These are phyloP conservation scores for Aspergillus floridensis DNA, from an alignment of 2,329 filamentous ascomycete species.

Conservation along the genomic window DNA sequence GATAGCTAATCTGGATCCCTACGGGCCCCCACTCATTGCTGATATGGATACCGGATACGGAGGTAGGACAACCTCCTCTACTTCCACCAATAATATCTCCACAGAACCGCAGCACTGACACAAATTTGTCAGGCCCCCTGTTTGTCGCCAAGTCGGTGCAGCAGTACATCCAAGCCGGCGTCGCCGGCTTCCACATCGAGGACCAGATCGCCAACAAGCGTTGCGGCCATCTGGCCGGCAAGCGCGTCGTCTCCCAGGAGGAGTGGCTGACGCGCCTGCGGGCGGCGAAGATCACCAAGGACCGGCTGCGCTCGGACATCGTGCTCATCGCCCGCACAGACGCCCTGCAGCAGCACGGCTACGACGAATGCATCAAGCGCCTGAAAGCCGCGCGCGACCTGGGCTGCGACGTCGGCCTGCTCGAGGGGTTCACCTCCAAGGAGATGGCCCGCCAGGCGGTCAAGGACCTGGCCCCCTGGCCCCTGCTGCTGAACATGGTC, in stretches of 20 bases:
- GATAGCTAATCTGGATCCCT: slow-evolving; percentile 59
- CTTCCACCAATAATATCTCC: too few relatives aligned
- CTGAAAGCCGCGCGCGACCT: slow-evolving; percentile 38
- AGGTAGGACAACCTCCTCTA: slow-evolving; percentile 23
- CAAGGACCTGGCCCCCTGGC: slow-evolving; percentile 38
- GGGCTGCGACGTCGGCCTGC: slow-evolving; percentile 42
- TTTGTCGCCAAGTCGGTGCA: slow-evolving; percentile 50
- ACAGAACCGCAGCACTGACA: background rate
- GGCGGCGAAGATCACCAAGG: slow-evolving; percentile 35
- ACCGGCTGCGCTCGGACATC: slow-evolving; percentile 39
- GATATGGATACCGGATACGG: slow-evolving; percentile 57
- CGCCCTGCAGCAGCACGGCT: slow-evolving; percentile 38
- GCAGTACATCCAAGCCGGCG: slow-evolving; percentile 52
- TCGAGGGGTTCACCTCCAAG: slow-evolving; percentile 41
- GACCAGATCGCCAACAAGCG: slow-evolving; percentile 52
- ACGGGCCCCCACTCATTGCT: slow-evolving; percentile 56
- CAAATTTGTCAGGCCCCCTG: slow-evolving; percentile 33
- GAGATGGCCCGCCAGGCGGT: slow-evolving; percentile 37
- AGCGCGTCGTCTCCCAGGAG: slow-evolving; percentile 37
- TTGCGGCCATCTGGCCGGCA: slow-evolving; percentile 42
- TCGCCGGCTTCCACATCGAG: slow-evolving; percentile 58
- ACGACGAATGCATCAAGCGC: slow-evolving; percentile 40
- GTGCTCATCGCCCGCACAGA: slow-evolving; percentile 47
- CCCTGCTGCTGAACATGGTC: slow-evolving; percentile 46
- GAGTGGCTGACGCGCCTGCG: slow-evolving; percentile 37